Conservation (phyloP, 495 filamentous ascomycete genomes). For the Pseudevernia furfuracea region DNA sequence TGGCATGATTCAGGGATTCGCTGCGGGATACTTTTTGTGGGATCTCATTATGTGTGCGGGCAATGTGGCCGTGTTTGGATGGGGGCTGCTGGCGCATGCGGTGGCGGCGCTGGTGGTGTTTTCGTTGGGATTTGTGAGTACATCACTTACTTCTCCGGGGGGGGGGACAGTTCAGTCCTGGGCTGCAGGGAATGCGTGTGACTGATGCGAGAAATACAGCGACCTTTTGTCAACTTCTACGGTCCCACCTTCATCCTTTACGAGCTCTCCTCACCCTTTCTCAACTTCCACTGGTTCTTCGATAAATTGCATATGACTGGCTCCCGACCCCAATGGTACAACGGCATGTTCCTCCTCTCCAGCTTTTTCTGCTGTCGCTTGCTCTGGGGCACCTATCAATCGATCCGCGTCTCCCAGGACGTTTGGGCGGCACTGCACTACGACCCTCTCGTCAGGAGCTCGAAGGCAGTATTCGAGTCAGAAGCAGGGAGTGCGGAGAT, state of each 20-base stretch:
- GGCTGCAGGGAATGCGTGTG: background rate
- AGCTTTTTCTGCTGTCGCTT: conserved; percentile 87
- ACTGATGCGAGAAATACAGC: conserved; percentile 40
- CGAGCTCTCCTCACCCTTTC: conserved; percentile 87
- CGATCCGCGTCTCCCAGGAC: conserved; percentile 66
- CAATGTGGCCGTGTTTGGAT: conserved; percentile 73
- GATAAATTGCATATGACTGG: conserved; percentile 96
- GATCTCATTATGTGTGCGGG: conserved; percentile 68
- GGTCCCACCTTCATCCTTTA: conserved; percentile 89
- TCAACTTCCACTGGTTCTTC: conserved; percentile 99
- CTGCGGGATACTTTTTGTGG: conserved; percentile 93
- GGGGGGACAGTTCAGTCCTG: background rate
- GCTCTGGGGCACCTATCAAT: conserved; percentile 84
- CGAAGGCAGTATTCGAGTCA: conserved; percentile 13
- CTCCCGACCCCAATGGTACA: conserved; percentile 71
- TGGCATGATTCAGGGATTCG: conserved; percentile 77
- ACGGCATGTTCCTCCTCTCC: conserved; percentile 61
- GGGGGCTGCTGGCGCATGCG: conserved; percentile 85
- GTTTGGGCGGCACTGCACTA: conserved; percentile 58
- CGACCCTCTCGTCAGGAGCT: conserved; percentile 1
- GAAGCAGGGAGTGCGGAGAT: conserved; percentile 32
- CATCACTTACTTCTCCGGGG: conserved; percentile 5
- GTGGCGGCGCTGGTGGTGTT: conserved; percentile 79
- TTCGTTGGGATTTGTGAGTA: conserved; percentile 82
- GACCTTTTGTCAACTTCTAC: conserved; percentile 92